phyloP scores from a whole-genome alignment of 2,329 filamentous ascomycete species.

The Xylaria sp. region DNA sequence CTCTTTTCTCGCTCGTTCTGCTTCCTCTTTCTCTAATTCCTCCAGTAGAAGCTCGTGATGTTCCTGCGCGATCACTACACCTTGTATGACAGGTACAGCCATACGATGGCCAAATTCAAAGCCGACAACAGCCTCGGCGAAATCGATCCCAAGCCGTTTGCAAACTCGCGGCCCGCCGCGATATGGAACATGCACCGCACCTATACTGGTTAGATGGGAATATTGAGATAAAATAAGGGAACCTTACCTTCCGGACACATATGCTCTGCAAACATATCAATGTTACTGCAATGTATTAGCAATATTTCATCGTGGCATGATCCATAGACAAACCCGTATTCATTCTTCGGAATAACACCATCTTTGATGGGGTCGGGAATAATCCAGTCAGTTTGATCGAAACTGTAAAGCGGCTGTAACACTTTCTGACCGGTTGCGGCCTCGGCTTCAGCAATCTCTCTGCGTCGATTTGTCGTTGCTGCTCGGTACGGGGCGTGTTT shows the following conservation, averaged over 20 bases:
- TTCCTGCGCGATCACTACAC: slow-evolving; percentile 87
- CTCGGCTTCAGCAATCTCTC: slow-evolving; percentile 88
- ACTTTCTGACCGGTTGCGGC: slow-evolving; percentile 83
- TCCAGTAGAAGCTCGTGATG: slow-evolving; percentile 79
- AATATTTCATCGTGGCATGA: not conserved
- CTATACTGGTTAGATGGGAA: slow-evolving; percentile 50
- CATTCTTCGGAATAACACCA: slow-evolving; percentile 91
- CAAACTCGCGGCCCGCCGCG: slow-evolving; percentile 83
- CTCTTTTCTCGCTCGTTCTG: slow-evolving; percentile 80
- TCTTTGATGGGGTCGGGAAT: slow-evolving; percentile 87
- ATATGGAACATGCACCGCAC: slow-evolving; percentile 85
- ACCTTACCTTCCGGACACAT: slow-evolving; percentile 77
- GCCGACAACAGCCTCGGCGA: slow-evolving; percentile 91
- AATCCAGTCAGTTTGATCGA: slow-evolving; percentile 93
- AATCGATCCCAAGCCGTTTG: slow-evolving; percentile 85
- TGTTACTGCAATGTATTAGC: slow-evolving; percentile 65
- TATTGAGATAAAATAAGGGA: not conserved
- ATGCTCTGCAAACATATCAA: slow-evolving; percentile 91
- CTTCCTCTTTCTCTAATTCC: slow-evolving; percentile 81
- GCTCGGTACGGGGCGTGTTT: slow-evolving; percentile 92
- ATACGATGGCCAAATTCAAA: slow-evolving; percentile 97
- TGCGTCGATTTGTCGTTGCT: slow-evolving; percentile 85
- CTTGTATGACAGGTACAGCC: slow-evolving; percentile 90
- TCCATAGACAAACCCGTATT: slow-evolving; percentile 69
- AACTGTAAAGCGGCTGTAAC: slow-evolving; percentile 85